phyloP scores from a whole-genome alignment of 768 basidiomycete genomes.

The Tylopilus subfusipes region DNA sequence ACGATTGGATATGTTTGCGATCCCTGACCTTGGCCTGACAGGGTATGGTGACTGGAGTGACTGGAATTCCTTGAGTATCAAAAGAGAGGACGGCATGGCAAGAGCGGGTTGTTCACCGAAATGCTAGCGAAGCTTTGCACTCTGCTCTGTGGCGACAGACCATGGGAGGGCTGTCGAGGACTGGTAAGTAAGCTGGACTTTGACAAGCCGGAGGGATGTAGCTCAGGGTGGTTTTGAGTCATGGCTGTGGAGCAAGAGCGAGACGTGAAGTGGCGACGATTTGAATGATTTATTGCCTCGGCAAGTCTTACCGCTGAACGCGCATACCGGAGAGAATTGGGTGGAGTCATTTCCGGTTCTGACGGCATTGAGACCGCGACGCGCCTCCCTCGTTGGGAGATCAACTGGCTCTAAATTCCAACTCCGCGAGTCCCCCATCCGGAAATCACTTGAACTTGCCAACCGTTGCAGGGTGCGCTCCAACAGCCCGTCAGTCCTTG shows the following conservation, averaged over 20 bases:
- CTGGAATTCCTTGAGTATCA: constrained; percentile 8
- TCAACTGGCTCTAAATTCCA: background rate
- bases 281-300: background rate
- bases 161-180: background rate
- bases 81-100: background rate
- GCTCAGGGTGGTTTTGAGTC: constrained; percentile 8
- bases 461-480: constrained; percentile 10
- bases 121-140: constrained; percentile 25
- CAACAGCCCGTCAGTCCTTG: too few relatives aligned
- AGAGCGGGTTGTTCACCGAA: constrained; percentile 14
- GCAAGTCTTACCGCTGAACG: too few relatives aligned
- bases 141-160: constrained; percentile 21
- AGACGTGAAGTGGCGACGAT: background rate
- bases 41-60: constrained; percentile 40
- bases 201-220: constrained; percentile 3
- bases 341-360: constrained; percentile 4
- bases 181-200: constrained; percentile 11
- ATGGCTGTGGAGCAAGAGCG: constrained; percentile 10
- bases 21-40: constrained; percentile 36
- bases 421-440: background rate
- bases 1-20: constrained; percentile 40
- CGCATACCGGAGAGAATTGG: background rate
- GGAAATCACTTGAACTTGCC: background rate
- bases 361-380: background rate
- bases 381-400: background rate